Percentiles rank a stretch among this genome's conserved stretches.
Evolutionary conservation across 306 rosid genomes (phyloP).

Genomic region (Fragaria ananassa): DNA sequence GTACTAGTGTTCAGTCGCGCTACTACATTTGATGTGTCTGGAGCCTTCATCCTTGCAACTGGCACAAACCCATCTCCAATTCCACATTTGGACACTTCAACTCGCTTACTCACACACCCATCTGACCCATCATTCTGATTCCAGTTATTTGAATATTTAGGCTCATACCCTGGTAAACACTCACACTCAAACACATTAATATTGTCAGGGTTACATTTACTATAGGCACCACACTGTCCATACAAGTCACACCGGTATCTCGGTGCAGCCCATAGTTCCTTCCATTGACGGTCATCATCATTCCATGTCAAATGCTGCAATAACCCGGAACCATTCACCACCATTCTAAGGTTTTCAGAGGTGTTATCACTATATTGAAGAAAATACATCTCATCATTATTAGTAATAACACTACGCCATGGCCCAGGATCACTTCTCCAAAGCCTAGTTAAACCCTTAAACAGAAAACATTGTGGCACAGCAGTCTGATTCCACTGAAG

Average conservation of each 20-base stretch:
- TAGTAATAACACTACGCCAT: background rate
- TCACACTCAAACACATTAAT: slow-evolving; percentile 24
- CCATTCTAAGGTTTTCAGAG: background rate
- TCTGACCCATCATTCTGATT: slow-evolving; percentile 30
- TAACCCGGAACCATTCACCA: background rate
- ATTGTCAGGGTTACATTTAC: slow-evolving; percentile 38
- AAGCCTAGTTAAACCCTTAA: background rate
- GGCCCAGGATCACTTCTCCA: slow-evolving; percentile 1
- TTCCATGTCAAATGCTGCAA: background rate
- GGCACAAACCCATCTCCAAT: slow-evolving; percentile 52
- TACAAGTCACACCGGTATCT: slow-evolving; percentile 35
- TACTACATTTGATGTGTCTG: slow-evolving; percentile 29
- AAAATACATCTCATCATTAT: too few species aligned
- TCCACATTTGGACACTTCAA: slow-evolving; percentile 18
- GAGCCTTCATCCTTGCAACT: slow-evolving; percentile 36
- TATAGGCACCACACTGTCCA: slow-evolving; percentile 35
- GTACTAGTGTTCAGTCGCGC: background rate
- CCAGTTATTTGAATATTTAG: slow-evolving; percentile 29
- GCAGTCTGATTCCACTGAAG: background rate
- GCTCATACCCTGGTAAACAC: slow-evolving; percentile 55
- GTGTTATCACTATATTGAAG: too few species aligned
- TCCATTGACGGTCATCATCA: background rate
- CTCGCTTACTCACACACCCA: slow-evolving; percentile 49
- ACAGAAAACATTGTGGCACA: background rate
- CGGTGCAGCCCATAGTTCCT: slow-evolving; percentile 31